Evolutionary conservation across 2,329 filamentous ascomycete genomes (phyloP).

Genomic region (Ceratocystiopsis brevicomis): DNA sequence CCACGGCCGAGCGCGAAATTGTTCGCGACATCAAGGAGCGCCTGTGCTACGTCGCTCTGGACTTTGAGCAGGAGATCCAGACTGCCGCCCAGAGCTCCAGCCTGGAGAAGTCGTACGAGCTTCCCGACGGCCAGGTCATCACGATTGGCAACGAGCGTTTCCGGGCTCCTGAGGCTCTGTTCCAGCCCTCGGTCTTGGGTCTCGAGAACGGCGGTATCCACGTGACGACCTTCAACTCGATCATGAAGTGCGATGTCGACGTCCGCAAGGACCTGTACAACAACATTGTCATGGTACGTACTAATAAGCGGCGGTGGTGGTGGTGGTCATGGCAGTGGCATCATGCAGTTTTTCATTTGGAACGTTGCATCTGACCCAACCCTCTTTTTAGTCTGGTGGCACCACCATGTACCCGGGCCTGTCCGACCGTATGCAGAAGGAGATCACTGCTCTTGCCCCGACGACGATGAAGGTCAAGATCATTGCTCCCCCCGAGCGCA

Average conservation of each 20-base stretch:
- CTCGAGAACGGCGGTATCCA: slow-evolving; percentile 98
- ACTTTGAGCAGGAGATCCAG: slow-evolving; percentile 99
- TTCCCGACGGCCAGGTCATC: slow-evolving; percentile 97
- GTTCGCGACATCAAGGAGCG: slow-evolving; percentile 99
- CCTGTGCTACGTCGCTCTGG: slow-evolving; percentile 98
- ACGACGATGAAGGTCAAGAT: slow-evolving; percentile 99
- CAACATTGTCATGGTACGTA: slow-evolving; percentile 98
- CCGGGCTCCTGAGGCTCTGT: slow-evolving; percentile 97
- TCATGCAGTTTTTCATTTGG: too few species aligned
- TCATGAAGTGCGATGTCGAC: slow-evolving; percentile 99
- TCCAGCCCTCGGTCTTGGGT: slow-evolving; percentile 96
- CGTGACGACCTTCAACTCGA: slow-evolving; percentile 99
- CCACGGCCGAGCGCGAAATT: slow-evolving; percentile 99
- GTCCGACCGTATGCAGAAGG: slow-evolving; percentile 99
- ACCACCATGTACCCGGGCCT: slow-evolving; percentile 99
- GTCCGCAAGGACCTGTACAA: slow-evolving; percentile 99
- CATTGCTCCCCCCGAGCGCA: slow-evolving; percentile 98
- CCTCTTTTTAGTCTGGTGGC: slow-evolving; percentile 70
- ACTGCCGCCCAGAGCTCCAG: slow-evolving; percentile 96
- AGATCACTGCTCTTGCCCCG: slow-evolving; percentile 97
- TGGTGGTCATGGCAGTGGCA: too few species aligned
- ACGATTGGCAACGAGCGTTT: slow-evolving; percentile 99
- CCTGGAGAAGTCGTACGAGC: slow-evolving; percentile 99
- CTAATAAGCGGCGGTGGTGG: neutral
- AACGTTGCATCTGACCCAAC: slow-evolving; percentile 14